phyloP scores from a whole-genome alignment of 768 basidiomycete species.

The Termitomyces titanicus region DNA sequence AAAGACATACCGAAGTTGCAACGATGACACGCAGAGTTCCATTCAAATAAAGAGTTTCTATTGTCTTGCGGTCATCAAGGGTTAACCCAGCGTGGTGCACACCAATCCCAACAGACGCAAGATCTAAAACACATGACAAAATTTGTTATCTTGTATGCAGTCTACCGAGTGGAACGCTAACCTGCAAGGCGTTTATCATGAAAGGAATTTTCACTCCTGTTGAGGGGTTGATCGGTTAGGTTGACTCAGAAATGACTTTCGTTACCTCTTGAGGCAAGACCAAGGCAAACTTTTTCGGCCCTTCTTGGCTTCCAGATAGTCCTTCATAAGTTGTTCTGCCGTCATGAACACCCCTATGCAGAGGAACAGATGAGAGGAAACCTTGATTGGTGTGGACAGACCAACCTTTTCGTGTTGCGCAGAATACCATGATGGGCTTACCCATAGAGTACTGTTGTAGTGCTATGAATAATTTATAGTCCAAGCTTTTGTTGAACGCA shows the following conservation, averaged over 20 bases:
- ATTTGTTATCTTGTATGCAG: background rate
- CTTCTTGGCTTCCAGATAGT: conserved; percentile 56
- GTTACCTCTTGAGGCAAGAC: conserved; percentile 54
- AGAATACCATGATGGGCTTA: conserved; percentile 88
- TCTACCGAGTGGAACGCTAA: conserved; percentile 23
- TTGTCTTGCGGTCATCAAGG: conserved; percentile 64
- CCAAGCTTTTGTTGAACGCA: conserved; percentile 65
- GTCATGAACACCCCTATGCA: conserved; percentile 64
- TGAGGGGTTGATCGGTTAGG: conserved; percentile 2
- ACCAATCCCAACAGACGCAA: conserved; percentile 76
- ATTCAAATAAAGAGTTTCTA: conserved; percentile 71
- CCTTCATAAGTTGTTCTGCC: conserved; percentile 74
- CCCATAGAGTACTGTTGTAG: conserved; percentile 69
- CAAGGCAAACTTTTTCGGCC: conserved; percentile 59
- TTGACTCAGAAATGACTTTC: background rate
- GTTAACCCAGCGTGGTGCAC: conserved; percentile 90
- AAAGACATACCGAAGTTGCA: conserved; percentile 70
- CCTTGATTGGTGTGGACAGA: background rate
- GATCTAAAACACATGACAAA: conserved; percentile 32
- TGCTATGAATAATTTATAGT: conserved; percentile 68
- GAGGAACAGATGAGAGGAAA: background rate
- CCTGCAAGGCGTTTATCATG: conserved; percentile 66
- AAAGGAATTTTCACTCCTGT: conserved; percentile 55
- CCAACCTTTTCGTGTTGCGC: conserved; percentile 80
- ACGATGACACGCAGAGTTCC: conserved; percentile 66